A percentile compares a stretch with the other conserved stretches of the same genome.
phyloP scores from a whole-genome alignment of 2,329 filamentous ascomycete genomes.

The Furcasterigmium furcatum region DNA sequence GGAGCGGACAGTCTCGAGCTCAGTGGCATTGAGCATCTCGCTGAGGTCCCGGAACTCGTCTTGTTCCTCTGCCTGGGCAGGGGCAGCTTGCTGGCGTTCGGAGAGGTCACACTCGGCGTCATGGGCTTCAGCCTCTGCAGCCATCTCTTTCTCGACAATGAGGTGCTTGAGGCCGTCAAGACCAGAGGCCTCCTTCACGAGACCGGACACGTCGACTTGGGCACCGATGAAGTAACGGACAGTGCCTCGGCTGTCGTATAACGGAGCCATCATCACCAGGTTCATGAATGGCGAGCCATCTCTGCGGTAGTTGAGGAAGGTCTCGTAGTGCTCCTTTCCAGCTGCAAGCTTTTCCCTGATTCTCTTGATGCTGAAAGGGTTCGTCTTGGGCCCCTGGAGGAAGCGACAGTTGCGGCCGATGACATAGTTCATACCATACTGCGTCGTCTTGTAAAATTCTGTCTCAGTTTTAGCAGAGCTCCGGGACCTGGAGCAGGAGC shows the following conservation, averaged over 20 bases:
- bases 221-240: constrained; percentile 69
- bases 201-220: constrained; percentile 67
- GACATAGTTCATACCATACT: constrained; percentile 71
- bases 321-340: constrained; percentile 69
- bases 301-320: constrained; percentile 74
- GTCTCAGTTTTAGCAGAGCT: neutral
- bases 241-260: constrained; percentile 64
- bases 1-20: constrained; percentile 61
- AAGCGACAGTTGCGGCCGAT: constrained; percentile 78
- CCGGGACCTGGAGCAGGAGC: no score
- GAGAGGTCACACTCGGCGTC: constrained; percentile 21
- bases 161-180: constrained; percentile 58
- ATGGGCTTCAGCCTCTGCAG: neutral
- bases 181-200: constrained; percentile 63
- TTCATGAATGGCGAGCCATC: constrained; percentile 78
- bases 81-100: constrained; percentile 11
- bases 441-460: constrained; percentile 73
- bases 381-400: constrained; percentile 71
- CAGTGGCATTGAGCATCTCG: constrained; percentile 66
- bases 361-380: constrained; percentile 57
- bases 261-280: constrained; percentile 68
- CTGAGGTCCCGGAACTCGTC: constrained; percentile 64
- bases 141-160: constrained; percentile 25
- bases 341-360: constrained; percentile 57
- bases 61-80: constrained; percentile 28